phyloP scores from a whole-genome alignment of 139 green algal genomes.

The Zygnema cylindricum region DNA sequence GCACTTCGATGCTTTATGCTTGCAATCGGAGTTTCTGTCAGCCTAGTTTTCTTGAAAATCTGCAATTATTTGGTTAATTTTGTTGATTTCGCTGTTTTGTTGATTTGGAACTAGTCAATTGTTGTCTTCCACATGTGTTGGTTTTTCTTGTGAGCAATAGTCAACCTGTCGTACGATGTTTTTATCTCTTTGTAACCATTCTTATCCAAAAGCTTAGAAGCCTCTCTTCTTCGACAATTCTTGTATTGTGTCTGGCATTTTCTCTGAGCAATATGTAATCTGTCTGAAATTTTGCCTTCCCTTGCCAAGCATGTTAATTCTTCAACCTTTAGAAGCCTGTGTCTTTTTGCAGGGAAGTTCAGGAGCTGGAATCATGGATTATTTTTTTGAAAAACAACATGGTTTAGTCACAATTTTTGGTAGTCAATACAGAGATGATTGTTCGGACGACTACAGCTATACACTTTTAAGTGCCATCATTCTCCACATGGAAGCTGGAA shows the following conservation, averaged over 20 bases:
- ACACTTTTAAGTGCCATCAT: constrained; percentile 55
- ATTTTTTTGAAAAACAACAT: background rate
- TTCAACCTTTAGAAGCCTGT: no score
- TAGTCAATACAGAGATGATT: constrained; percentile 27
- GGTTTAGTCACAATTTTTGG: constrained; percentile 9
- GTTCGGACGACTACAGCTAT: constrained; percentile 47
- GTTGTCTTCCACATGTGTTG: no score
- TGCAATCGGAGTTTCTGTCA: no score
- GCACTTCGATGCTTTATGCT: no score
- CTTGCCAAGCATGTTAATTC: background rate
- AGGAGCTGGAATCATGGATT: background rate
- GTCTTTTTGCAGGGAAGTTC: constrained; percentile 25
- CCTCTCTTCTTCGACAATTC: background rate
- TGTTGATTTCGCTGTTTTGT: no score
- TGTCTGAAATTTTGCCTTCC: background rate
- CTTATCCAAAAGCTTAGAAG: no score
- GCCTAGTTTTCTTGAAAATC: no score
- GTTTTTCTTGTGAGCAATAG: no score
- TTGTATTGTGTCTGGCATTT: background rate
- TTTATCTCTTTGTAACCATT: no score
- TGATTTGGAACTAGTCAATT: no score
- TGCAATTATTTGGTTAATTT: no score
- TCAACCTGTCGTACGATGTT: no score
- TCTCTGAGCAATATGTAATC: background rate
- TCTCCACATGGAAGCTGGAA: constrained; percentile 60